phyloP scores from a whole-genome alignment of 2,329 filamentous ascomycete genomes.

The Teratosphaeria gauchensis region DNA sequence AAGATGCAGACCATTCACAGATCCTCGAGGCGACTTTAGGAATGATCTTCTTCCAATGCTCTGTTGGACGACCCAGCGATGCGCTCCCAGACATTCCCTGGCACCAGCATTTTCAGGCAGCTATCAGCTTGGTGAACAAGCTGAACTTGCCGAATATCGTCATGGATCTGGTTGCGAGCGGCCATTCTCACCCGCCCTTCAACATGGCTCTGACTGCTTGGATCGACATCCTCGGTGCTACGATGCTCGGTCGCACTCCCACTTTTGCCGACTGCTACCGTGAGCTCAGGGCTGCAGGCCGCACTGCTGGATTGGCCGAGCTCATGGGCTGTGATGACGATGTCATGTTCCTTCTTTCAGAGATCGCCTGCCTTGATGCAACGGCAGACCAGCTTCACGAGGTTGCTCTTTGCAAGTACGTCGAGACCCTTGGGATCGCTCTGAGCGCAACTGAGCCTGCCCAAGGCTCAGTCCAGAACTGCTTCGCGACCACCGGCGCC shows the following conservation, averaged over 20 bases:
- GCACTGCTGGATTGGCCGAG: slow-evolving; percentile 68
- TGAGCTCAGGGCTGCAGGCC: slow-evolving; percentile 67
- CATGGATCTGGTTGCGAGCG: slow-evolving; percentile 29
- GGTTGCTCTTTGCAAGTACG: slow-evolving; percentile 77
- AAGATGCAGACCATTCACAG: slow-evolving; percentile 72
- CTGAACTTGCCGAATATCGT: slow-evolving; percentile 67
- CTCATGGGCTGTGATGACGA: slow-evolving; percentile 96
- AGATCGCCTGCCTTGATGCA: slow-evolving; percentile 90
- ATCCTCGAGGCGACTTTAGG: slow-evolving; percentile 87
- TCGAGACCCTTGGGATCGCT: slow-evolving; percentile 76
- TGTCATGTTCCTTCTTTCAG: slow-evolving; percentile 96
- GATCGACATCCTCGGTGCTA: slow-evolving; percentile 95
- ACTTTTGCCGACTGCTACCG: slow-evolving; percentile 92
- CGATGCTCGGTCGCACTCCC: slow-evolving; percentile 79
- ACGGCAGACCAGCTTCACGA: slow-evolving; percentile 82
- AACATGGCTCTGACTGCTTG: slow-evolving; percentile 91
- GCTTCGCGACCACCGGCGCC: slow-evolving; percentile 54
- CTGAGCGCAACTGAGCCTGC: slow-evolving; percentile 70
- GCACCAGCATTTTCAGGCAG: slow-evolving; percentile 95
- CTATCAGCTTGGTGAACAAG: slow-evolving; percentile 72
- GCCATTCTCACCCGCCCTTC: slow-evolving; percentile 64
- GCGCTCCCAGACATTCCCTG: slow-evolving; percentile 84
- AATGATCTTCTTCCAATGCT: slow-evolving; percentile 94
- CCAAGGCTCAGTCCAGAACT: slow-evolving; percentile 34
- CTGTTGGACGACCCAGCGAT: slow-evolving; percentile 78